Conservation (phyloP, 2,329 filamentous ascomycete genomes). For the Trichoderma koningii region DNA sequence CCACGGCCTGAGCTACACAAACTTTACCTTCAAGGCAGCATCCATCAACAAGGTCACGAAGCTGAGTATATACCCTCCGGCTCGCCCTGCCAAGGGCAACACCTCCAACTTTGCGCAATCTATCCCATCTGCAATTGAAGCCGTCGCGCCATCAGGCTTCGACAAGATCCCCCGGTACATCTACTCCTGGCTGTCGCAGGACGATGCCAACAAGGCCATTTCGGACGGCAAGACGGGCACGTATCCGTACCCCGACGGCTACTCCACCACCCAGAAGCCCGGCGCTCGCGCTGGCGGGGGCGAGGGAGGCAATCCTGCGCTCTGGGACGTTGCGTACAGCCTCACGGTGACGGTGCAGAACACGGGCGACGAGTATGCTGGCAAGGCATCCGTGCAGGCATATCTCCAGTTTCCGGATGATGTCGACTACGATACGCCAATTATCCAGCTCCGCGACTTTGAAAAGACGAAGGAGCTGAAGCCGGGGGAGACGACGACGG, state of each 20-base stretch:
- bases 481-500: conserved; percentile 53
- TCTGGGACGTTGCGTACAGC: conserved; percentile 56
- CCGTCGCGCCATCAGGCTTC: conserved; percentile 62
- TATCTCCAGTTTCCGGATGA: conserved; percentile 49
- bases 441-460: conserved; percentile 70
- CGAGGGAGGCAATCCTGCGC: conserved; percentile 67
- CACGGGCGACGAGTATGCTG: conserved; percentile 46
- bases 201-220: conserved; percentile 46
- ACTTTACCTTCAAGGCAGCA: conserved; percentile 61
- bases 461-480: conserved; percentile 63
- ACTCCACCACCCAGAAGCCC: conserved; percentile 52
- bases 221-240: conserved; percentile 40
- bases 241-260: conserved; percentile 68
- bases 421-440: conserved; percentile 60
- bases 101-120: conserved; percentile 50
- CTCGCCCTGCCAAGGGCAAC: conserved; percentile 42
- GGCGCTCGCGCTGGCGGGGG: conserved; percentile 65
- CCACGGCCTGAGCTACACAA: conserved; percentile 80
- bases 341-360: conserved; percentile 55
- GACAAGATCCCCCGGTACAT: conserved; percentile 64
- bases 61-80: conserved; percentile 45
- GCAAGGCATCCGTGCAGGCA: conserved; percentile 51
- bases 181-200: conserved; percentile 63
- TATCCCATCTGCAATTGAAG: conserved; percentile 56
- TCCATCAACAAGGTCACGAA: conserved; percentile 50